Conservation (phyloP, 176 grass and related monocot genomes). For the Leersia perrieri region DNA sequence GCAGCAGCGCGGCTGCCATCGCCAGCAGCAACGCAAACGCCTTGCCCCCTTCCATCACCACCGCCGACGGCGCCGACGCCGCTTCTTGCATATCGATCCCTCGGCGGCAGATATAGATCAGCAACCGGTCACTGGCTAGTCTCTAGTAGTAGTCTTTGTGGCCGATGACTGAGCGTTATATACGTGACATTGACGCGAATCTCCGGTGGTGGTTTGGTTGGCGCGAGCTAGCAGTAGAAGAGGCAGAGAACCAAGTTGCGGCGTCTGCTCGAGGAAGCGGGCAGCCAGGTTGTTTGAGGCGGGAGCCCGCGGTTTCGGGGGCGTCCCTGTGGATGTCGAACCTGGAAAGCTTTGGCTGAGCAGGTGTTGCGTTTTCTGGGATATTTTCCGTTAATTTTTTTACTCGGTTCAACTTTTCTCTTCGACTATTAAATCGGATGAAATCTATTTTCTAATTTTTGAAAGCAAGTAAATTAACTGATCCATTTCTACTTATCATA, state of each 20-base stretch:
- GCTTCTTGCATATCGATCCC: not conserved
- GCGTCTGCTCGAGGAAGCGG: not conserved
- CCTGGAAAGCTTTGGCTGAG: not conserved
- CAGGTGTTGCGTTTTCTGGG: too few species aligned
- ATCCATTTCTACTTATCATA: too few species aligned
- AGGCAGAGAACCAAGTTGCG: not conserved
- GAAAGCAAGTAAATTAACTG: too few species aligned
- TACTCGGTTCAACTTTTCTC: too few species aligned
- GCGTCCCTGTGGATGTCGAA: not conserved
- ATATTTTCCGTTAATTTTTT: too few species aligned
- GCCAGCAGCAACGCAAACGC: slow-evolving; percentile 14
- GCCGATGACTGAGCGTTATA: not conserved
- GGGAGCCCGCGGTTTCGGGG: slow-evolving; percentile 21
- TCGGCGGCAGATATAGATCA: not conserved
- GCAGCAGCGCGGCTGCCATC: slow-evolving; percentile 34
- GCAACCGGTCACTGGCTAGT: too few species aligned
- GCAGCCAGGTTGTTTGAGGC: not conserved
- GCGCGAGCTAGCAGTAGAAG: not conserved
- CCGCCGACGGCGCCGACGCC: not conserved
- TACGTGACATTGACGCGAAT: not conserved
- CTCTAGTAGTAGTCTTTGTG: not conserved
- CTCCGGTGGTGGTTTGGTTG: not conserved
- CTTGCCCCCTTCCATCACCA: slow-evolving; percentile 19
- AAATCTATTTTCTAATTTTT: too few species aligned
- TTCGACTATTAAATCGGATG: too few species aligned